Evolutionary conservation across 1,139 yeast species (phyloP).

Genomic region (Geotrichum histeridarum): DNA sequence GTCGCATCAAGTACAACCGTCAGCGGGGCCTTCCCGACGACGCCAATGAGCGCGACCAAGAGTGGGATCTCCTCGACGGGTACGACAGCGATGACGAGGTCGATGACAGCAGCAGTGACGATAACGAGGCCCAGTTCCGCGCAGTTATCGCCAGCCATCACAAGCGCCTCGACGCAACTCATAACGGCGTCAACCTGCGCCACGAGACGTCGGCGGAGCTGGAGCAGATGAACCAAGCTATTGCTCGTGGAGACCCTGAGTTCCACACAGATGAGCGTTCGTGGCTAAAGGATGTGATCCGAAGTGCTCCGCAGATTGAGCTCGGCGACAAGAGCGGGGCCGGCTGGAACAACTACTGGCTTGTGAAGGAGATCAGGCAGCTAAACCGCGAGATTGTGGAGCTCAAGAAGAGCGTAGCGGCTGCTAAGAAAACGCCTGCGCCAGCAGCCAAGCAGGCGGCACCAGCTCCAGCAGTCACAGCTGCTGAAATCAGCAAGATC

Average conservation of each 20-base stretch:
- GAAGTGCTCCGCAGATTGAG: conserved; percentile 53
- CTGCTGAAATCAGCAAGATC: background rate
- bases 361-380: conserved; percentile 43
- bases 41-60: conserved; percentile 71
- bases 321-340: conserved; percentile 54
- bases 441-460: background rate
- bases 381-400: conserved; percentile 19
- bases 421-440: background rate
- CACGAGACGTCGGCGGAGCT: conserved; percentile 15
- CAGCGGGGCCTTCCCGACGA: conserved; percentile 64
- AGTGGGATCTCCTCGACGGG: conserved; percentile 83
- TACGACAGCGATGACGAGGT: conserved; percentile 43
- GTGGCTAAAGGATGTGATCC: conserved; percentile 49
- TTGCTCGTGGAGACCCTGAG: conserved; percentile 55
- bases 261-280: conserved; percentile 48
- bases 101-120: conserved; percentile 23
- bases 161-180: conserved; percentile 9
- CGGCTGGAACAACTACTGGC: conserved; percentile 60
- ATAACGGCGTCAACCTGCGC: conserved; percentile 11
- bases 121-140: conserved; percentile 37
- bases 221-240: conserved; percentile 49
- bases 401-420: background rate
- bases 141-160: conserved; percentile 25
- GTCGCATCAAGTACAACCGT: conserved; percentile 68
- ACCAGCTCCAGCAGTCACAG: background rate